These are phyloP conservation scores for Penstemon newberryi DNA, from an alignment of 257 asterid species.

Conservation along the genomic window DNA sequence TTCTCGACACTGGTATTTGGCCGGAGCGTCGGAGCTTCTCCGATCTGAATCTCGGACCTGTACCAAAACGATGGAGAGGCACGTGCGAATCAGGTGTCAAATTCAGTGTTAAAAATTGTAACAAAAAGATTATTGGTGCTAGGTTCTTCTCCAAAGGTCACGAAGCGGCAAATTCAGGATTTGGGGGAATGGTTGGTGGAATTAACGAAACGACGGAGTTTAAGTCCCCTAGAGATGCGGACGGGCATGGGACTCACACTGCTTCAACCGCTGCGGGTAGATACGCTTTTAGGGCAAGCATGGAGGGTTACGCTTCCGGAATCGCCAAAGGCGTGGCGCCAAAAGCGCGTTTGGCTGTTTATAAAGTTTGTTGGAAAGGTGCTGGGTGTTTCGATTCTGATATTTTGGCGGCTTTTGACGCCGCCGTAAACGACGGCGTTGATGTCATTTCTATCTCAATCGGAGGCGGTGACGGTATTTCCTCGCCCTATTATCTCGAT, in stretches of 20 bases:
- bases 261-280: conserved; percentile 99
- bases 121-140: conserved; percentile 80
- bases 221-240: conserved; percentile 88
- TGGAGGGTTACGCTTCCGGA: conserved; percentile 94
- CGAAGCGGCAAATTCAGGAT: conserved; percentile 59
- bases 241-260: conserved; percentile 98
- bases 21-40: conserved; percentile 93
- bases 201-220: conserved; percentile 83
- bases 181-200: conserved; percentile 69
- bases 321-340: conserved; percentile 98
- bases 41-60: conserved; percentile 85
- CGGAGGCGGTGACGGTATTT: conserved; percentile 92
- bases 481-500: conserved; percentile 94
- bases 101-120: conserved; percentile 56
- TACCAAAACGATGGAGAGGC: conserved; percentile 82
- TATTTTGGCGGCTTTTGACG: conserved; percentile 90
- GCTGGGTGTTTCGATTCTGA: conserved; percentile 98
- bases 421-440: conserved; percentile 88
- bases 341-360: conserved; percentile 81
- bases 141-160: conserved; percentile 84
- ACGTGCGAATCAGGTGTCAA: conserved; percentile 58
- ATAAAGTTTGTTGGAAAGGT: conserved; percentile 91
- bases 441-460: conserved; percentile 91
- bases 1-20: conserved; percentile 95
- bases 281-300: conserved; percentile 68